Evolutionary conservation across 2,329 filamentous ascomycete species (phyloP), one percentile per base, ranked within the genome.

Genomic region (Phoma sp.): DNA sequence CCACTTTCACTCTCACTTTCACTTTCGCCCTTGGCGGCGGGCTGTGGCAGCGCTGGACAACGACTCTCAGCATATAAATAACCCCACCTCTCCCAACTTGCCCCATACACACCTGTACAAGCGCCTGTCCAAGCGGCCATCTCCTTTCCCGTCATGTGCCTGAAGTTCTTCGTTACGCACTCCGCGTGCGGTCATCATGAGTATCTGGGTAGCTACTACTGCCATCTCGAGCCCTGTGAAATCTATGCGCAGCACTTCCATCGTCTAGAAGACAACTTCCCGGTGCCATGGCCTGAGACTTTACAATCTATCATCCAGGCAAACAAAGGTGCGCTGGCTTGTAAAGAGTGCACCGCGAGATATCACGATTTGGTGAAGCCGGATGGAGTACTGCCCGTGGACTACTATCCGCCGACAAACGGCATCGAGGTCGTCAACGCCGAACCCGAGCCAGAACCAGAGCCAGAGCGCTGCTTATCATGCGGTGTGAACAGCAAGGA

Each of bases 181-280:
- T 23, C 36, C 4, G 6, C 22, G n/a, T 55, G 52, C 14, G 27
- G 43, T 24, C 52, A 55, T 22, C 32, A 50, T 25, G 47, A 50
- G 23, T 55, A 55, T 11, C 41, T 55, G 10, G 52, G 52, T 42
- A 51, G 47, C 33, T 37, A 50, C 11, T 42, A 55, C 30, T 55
- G 52, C 52, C 18, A 18, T 24, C 18, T 24, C 7, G 11, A 18
- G 8, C 52, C 42, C 10, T 55, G 52, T 33, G 37, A 42, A 13
- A 37, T 50, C 37, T 22, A 33, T 37, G 27, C 2, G 24, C 52
- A 50, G n/a, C 52, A 50, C 8, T 50, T 51, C 14, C 33, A 51
- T 30, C 43, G 47, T 32, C 6, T 55, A 7, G 18, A 39, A 9
- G 52, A 55, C 42, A 23, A 33, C 18, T 55, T 47, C 11, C 42